A percentile compares a stretch with the other conserved stretches of the same genome.
These are phyloP conservation scores for Pleurotus salmoneostramineus DNA, from an alignment of 768 basidiomycete genomes.

Conservation along the genomic window DNA sequence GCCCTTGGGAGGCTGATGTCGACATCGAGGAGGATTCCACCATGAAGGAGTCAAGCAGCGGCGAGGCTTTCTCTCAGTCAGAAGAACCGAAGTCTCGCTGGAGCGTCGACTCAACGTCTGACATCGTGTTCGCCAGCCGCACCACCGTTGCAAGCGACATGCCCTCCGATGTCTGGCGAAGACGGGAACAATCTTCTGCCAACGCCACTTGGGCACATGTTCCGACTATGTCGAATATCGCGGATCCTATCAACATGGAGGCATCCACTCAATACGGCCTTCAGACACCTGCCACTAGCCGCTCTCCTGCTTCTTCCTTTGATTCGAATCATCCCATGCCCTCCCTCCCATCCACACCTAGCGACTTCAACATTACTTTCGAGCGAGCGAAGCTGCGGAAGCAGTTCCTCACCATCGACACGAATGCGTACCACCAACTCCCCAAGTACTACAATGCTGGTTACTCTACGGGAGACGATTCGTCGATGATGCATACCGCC, in stretches of 20 bases:
- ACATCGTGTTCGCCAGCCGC: conserved; percentile 40
- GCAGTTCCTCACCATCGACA: conserved; percentile 59
- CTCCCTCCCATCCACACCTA: conserved; percentile 59
- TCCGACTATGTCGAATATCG: conserved; percentile 44
- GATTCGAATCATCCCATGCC: conserved; percentile 33
- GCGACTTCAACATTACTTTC: conserved; percentile 40
- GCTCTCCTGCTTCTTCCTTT: conserved; percentile 40
- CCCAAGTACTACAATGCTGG: conserved; percentile 44
- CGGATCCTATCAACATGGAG: conserved; percentile 33
- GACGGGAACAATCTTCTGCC: conserved; percentile 40
- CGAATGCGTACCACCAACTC: conserved; percentile 31
- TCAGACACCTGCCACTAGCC: conserved; percentile 47
- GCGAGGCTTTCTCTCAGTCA: conserved; percentile 27
- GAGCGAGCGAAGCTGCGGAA: conserved; percentile 26
- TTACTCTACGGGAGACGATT: conserved; percentile 38
- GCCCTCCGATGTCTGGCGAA: conserved; percentile 35
- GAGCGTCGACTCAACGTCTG: conserved; percentile 55
- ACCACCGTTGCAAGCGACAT: conserved; percentile 23
- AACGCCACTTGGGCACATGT: conserved; percentile 46
- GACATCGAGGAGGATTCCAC: conserved; percentile 54
- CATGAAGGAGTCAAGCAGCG: conserved; percentile 37
- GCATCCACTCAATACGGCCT: conserved; percentile 22
- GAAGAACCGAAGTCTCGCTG: conserved; percentile 46
- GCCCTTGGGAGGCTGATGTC: conserved; percentile 73
- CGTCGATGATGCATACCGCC: conserved; percentile 73